Evolutionary conservation across 2,329 filamentous ascomycete genomes (phyloP).

Genomic region (Fusarium siculi): DNA sequence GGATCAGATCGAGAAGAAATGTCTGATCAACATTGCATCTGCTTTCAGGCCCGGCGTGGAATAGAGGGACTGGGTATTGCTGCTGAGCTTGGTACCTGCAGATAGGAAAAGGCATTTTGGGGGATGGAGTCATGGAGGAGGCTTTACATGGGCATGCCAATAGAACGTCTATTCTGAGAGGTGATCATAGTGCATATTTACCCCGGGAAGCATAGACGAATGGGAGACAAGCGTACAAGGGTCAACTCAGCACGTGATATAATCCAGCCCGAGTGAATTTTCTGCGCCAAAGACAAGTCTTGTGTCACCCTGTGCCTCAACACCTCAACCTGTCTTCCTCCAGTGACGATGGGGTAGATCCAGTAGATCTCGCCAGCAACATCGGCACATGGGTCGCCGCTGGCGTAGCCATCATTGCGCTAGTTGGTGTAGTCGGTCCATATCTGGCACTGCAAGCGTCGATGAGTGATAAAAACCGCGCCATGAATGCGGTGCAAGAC

Average conservation of each 20-base stretch:
- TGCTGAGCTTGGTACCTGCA: neutral
- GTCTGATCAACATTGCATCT: neutral
- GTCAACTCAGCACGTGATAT: neutral
- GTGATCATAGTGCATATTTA: neutral
- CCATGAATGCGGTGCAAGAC: neutral
- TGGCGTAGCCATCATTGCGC: neutral
- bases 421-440: neutral
- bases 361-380: neutral
- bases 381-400: neutral
- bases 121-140: neutral
- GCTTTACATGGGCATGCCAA: rapidly evolving
- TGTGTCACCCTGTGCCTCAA: rapidly evolving
- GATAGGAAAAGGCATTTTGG: neutral
- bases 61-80: neutral
- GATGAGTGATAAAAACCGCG: neutral
- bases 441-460: neutral
- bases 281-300: no score
- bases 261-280: neutral
- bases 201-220: neutral
- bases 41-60: neutral
- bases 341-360: neutral
- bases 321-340: neutral
- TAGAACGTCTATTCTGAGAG: neutral
- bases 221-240: neutral
- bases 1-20: no score